phyloP scores from a whole-genome alignment of 768 basidiomycete species.

The Termitomyces sp. region DNA sequence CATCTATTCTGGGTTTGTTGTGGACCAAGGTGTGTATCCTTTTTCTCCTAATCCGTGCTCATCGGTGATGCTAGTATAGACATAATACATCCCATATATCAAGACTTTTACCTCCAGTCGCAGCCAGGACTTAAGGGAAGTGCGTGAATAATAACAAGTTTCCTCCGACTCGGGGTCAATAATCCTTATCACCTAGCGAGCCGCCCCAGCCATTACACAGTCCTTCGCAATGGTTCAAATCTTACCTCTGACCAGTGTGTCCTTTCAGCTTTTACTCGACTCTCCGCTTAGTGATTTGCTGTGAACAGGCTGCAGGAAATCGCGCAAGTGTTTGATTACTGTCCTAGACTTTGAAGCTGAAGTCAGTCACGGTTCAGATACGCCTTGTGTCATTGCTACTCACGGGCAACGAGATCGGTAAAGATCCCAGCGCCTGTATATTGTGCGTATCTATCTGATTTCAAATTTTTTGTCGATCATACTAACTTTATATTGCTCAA shows the following conservation, averaged over 20 bases:
- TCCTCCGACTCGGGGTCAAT: background rate
- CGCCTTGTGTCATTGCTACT: constrained; percentile 63
- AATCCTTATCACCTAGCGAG: constrained; percentile 31
- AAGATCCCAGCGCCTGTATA: constrained; percentile 73
- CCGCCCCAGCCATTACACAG: constrained; percentile 53
- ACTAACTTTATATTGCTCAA: background rate
- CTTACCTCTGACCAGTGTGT: constrained; percentile 23
- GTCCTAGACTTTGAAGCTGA: background rate
- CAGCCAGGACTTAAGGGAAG: constrained; percentile 50
- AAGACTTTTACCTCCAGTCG: constrained; percentile 60
- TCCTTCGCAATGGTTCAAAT: constrained; percentile 31
- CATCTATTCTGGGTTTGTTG: constrained; percentile 50
- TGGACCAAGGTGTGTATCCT: constrained; percentile 32
- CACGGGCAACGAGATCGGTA: constrained; percentile 65
- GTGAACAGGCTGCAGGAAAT: constrained; percentile 37
- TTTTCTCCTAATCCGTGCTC: background rate
- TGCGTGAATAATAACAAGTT: constrained; percentile 18
- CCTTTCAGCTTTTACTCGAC: constrained; percentile 8
- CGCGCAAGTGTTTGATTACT: constrained; percentile 37
- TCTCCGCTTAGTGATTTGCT: background rate
- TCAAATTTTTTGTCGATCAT: background rate
- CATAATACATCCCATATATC: constrained; percentile 50
- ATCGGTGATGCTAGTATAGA: constrained; percentile 30
- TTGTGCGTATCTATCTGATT: constrained; percentile 38
- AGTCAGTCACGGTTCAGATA: constrained; percentile 13